These are phyloP conservation scores for Aspergillus indologenus DNA, from an alignment of 495 filamentous ascomycete genomes.

Conservation along the genomic window DNA sequence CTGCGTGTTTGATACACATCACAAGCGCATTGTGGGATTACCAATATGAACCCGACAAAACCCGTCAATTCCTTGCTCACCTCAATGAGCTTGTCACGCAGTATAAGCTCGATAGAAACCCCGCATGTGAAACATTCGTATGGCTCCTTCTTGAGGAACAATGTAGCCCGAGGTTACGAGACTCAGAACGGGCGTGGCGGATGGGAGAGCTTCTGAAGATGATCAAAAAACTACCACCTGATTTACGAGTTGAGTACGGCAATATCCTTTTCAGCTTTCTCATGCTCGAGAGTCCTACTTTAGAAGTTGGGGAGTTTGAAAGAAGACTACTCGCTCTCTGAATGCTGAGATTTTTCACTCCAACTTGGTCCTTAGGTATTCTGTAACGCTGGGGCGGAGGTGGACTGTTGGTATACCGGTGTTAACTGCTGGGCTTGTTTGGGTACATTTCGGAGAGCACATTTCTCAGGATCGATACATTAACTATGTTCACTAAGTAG, in stretches of 20 bases:
- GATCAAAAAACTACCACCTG: slow-evolving; percentile 38
- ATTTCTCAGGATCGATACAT: too few relatives aligned
- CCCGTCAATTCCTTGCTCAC: slow-evolving; percentile 34
- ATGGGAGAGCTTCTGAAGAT: slow-evolving; percentile 37
- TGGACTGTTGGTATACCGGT: too few relatives aligned
- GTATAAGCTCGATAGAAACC: slow-evolving; percentile 37
- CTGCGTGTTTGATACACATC: slow-evolving; percentile 42
- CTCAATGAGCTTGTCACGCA: slow-evolving; percentile 25
- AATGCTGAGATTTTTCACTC: too few relatives aligned
- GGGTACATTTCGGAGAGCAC: too few relatives aligned
- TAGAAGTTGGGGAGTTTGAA: slow-evolving; percentile 36
- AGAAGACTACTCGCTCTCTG: slow-evolving; percentile 17
- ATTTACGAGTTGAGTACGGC: slow-evolving; percentile 43
- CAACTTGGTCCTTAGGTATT: too few relatives aligned
- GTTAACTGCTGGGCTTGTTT: too few relatives aligned
- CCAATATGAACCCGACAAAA: slow-evolving; percentile 32
- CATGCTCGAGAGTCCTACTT: slow-evolving; percentile 31
- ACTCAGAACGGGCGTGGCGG: slow-evolving; percentile 40
- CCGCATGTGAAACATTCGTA: slow-evolving; percentile 43
- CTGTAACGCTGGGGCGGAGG: neutral
- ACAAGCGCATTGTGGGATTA: slow-evolving; percentile 40
- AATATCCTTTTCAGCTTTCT: slow-evolving; percentile 44
- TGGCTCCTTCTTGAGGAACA: slow-evolving; percentile 42
- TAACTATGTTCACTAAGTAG: too few relatives aligned
- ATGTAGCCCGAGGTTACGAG: slow-evolving; percentile 35